These are phyloP conservation scores for Phytophthora pisi DNA, from an alignment of 352 stramenopile genomes.

Conservation along the genomic window DNA sequence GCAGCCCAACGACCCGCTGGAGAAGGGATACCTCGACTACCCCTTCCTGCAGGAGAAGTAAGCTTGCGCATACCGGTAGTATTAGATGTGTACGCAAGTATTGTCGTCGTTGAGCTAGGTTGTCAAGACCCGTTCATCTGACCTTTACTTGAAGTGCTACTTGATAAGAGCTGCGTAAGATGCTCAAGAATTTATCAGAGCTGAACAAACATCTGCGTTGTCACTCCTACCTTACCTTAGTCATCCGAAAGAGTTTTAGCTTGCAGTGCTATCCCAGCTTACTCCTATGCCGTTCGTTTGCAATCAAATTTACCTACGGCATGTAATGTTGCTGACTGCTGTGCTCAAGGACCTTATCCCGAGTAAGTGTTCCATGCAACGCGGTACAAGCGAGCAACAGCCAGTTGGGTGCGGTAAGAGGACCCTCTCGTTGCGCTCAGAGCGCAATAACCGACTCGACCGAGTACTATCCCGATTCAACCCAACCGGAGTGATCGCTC, in stretches of 20 bases:
- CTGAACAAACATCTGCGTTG: not conserved
- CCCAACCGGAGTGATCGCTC: not conserved
- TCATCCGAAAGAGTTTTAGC: not conserved
- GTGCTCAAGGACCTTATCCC: not conserved
- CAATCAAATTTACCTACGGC: not conserved
- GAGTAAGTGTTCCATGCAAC: not conserved
- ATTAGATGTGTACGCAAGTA: too few species aligned
- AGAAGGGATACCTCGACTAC: conserved; percentile 39
- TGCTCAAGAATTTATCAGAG: too few species aligned
- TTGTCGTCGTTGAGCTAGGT: not conserved
- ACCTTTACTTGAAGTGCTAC: too few species aligned
- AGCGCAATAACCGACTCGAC: not conserved
- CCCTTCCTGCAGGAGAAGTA: conserved; percentile 23
- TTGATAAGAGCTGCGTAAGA: too few species aligned
- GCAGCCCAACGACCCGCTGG: conserved; percentile 7
- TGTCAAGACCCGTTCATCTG: too few species aligned
- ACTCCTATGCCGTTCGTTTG: not conserved
- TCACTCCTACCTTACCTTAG: not conserved
- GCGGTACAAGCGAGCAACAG: not conserved
- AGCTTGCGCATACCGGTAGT: not conserved
- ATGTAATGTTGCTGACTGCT: not conserved
- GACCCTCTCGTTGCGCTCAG: not conserved
- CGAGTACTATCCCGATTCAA: not conserved
- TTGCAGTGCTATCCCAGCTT: not conserved
- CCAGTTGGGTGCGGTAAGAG: not conserved